Evolutionary conservation across 176 grass and related monocot genomes (phyloP).

Genomic region (Metroxylon sagu): DNA sequence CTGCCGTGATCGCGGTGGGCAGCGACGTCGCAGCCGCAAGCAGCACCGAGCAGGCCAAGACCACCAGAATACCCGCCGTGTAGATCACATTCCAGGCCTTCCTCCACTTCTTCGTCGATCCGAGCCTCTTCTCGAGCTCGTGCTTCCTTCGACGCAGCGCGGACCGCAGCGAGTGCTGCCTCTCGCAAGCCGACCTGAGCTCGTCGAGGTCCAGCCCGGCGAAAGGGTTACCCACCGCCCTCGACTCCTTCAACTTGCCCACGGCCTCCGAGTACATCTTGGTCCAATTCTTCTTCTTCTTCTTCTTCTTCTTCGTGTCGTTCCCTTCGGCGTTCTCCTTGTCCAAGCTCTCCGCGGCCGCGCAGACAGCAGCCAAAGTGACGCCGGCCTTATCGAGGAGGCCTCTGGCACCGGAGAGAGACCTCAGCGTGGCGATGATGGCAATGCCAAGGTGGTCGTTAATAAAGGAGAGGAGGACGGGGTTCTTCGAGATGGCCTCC

Average conservation of each 20-base stretch:
- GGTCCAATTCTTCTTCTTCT: not conserved
- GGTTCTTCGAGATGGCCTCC: too few species aligned
- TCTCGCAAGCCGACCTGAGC: not conserved
- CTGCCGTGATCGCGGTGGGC: not conserved
- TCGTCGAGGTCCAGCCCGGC: not conserved
- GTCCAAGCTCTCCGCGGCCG: not conserved
- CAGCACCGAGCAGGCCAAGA: not conserved
- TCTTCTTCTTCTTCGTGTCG: not conserved
- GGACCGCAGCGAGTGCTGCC: not conserved
- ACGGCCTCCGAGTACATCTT: not conserved
- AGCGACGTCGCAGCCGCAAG: not conserved
- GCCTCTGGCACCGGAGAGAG: too few species aligned
- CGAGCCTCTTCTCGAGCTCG: not conserved
- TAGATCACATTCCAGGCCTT: not conserved
- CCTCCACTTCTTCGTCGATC: not conserved
- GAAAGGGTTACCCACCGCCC: not conserved
- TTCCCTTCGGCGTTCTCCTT: not conserved
- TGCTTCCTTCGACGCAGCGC: not conserved
- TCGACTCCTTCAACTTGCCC: not conserved
- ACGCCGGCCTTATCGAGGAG: not conserved
- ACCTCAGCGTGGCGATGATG: too few species aligned
- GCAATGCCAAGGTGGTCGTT: too few species aligned
- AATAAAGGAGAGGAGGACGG: too few species aligned
- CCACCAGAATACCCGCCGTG: not conserved
- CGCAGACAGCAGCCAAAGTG: too few species aligned